Evolutionary conservation across 768 basidiomycete genomes (phyloP), one percentile per base, ranked within the genome.

Genomic region (Lepiota brunneoincarnata): DNA sequence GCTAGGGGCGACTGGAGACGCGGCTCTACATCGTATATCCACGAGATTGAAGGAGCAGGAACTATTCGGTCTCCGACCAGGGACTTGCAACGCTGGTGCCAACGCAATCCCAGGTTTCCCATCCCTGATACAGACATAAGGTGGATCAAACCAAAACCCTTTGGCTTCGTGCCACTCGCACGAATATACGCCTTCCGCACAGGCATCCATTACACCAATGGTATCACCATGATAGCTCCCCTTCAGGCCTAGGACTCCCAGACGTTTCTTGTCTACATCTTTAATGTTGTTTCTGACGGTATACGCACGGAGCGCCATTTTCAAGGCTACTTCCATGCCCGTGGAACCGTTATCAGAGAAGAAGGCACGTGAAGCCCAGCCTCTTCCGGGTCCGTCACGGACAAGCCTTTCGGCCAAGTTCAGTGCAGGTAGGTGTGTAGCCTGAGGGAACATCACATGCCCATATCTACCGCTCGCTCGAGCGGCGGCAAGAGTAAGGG

Each of bases 181-280:
- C 1, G 89, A 89, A 68, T 89, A 98, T 1, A 95, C 87, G 7
- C 91, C 89, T 62, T 95, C 91, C 64, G 90, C 87, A 58, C 84
- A 89, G 6, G 96, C 95, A 60, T 98, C 92, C 96, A 98, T 98
- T 2, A 88, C 87, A 0, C 96, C 96, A 57, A 98, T 95, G 11
- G 96, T 98, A 68, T 98, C 96, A 1, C 96, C 96, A 63, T 98
- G 96, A 71, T 98, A 98, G 64, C 93, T 93, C 4, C 96, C 96
- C 60, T 83, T 87, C 39, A 98, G 62, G 0, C 96, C 96, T 2
- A 98, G 65, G 1, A 98, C 80, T 3, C 90, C 91, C 3, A 94
- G 72, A 21, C 73, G 69, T 56, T 79, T 81, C 58, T 74, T 73
- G 23, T 74, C 74, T 9, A 54, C 36, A 5, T 68, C 62, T 18